phyloP scores from a whole-genome alignment of 1,284 basidiomycete species.

The Irpex sp. region DNA sequence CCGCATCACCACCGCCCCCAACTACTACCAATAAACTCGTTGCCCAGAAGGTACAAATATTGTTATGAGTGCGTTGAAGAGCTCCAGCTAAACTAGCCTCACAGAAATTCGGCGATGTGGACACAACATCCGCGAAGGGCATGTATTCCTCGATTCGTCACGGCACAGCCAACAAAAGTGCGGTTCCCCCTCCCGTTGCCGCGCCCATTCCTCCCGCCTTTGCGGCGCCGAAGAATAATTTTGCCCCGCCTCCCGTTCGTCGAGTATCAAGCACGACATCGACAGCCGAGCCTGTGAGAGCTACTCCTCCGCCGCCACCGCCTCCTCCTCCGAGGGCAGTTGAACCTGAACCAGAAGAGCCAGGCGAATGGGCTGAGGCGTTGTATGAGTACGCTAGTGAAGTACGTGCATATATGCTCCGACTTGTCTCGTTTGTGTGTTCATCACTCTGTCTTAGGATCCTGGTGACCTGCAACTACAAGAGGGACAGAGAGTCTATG shows the following conservation, averaged over 20 bases:
- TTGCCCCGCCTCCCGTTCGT: conserved; percentile 54
- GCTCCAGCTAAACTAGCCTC: no score
- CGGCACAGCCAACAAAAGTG: conserved; percentile 38
- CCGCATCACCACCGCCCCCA: conserved; percentile 6
- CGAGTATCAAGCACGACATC: conserved; percentile 25
- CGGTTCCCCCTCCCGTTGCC: conserved; percentile 30
- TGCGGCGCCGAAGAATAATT: conserved; percentile 37
- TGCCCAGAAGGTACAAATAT: conserved; percentile 26
- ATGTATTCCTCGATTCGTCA: conserved; percentile 46
- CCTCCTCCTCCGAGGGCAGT: conserved; percentile 21
- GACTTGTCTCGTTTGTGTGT: not conserved
- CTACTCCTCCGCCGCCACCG: conserved; percentile 21
- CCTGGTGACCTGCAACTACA: conserved; percentile 58
- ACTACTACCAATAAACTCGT: conserved; percentile 15
- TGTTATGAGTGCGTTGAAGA: not conserved
- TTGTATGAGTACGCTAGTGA: conserved; percentile 70
- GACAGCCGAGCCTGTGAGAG: conserved; percentile 21
- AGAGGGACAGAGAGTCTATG: conserved; percentile 50
- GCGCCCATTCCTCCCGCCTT: conserved; percentile 48
- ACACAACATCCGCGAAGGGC: conserved; percentile 48
- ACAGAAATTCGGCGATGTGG: conserved; percentile 58
- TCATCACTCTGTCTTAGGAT: conserved; percentile 42
- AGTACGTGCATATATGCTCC: conserved; percentile 32
- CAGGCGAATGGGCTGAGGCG: conserved; percentile 74
- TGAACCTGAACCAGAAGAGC: conserved; percentile 29